These are phyloP conservation scores for Candida glaebosa DNA, from an alignment of 805 yeast species.

Conservation along the genomic window DNA sequence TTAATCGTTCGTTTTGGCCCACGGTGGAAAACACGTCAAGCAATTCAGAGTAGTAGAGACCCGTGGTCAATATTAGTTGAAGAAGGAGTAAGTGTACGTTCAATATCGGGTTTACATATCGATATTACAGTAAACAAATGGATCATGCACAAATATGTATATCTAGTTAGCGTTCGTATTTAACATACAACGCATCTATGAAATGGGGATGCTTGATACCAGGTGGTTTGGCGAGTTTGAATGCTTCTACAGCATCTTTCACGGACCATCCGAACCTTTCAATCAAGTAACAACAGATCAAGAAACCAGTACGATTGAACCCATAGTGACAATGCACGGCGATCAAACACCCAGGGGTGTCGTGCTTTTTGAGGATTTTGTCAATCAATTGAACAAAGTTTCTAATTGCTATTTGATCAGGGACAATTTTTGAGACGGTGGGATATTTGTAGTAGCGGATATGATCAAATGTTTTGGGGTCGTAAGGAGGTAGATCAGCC, in stretches of 20 bases:
- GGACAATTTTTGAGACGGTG: constrained; percentile 75
- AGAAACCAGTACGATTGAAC: constrained; percentile 73
- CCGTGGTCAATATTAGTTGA: no score
- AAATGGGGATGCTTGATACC: constrained; percentile 79
- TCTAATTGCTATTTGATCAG: constrained; percentile 57
- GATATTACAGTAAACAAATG: no score
- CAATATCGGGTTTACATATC: no score
- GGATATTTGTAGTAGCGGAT: constrained; percentile 68
- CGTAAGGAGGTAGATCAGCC: constrained; percentile 67
- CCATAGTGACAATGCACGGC: constrained; percentile 83
- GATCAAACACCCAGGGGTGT: constrained; percentile 33
- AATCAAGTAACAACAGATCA: constrained; percentile 65
- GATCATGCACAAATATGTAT: no score
- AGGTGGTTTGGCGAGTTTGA: constrained; percentile 55
- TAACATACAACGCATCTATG: constrained; percentile 64
- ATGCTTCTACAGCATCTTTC: constrained; percentile 59
- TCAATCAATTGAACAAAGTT: constrained; percentile 54
- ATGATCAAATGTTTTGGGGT: constrained; percentile 50
- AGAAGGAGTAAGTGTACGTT: no score
- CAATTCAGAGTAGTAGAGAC: no score
- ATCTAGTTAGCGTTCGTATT: constrained; percentile 47
- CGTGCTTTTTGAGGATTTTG: constrained; percentile 30
- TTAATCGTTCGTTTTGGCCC: neutral
- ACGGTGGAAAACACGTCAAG: neutral
- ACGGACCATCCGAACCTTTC: constrained; percentile 59